phyloP scores from a whole-genome alignment of 2,329 filamentous ascomycete genomes.

The Immersiporthe knoxdaviesiana region DNA sequence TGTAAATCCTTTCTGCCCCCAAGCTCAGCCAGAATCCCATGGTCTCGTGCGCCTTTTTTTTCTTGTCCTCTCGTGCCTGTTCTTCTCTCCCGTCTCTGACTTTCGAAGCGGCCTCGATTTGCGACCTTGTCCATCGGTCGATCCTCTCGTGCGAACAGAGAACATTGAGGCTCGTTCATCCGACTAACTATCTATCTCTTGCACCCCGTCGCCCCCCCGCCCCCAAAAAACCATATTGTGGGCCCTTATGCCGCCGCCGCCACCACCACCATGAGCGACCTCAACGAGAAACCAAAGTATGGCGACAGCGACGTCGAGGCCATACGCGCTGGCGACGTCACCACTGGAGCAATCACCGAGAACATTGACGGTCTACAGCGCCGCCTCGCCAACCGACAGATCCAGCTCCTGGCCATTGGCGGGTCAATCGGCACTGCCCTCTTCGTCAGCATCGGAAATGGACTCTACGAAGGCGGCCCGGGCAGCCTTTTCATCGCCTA shows the following conservation, averaged over 20 bases:
- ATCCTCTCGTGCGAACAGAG: background rate
- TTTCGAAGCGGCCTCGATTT: background rate
- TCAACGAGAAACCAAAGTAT: slow-evolving; percentile 22
- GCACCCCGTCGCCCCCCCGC: too few species aligned
- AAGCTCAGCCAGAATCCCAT: background rate
- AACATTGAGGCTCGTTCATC: background rate
- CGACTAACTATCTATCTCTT: background rate
- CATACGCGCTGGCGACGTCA: slow-evolving; percentile 13
- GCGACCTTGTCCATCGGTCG: background rate
- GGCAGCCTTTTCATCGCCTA: slow-evolving; percentile 62
- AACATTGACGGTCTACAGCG: slow-evolving; percentile 44
- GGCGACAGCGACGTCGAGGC: slow-evolving; percentile 24
- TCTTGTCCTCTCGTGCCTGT: background rate
- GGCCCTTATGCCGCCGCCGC: slow-evolving; percentile 2
- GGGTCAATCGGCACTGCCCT: slow-evolving; percentile 62
- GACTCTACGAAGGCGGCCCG: slow-evolving; percentile 49
- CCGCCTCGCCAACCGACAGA: slow-evolving; percentile 56
- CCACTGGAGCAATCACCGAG: slow-evolving; percentile 17
- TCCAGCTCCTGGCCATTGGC: slow-evolving; percentile 62
- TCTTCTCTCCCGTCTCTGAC: background rate
- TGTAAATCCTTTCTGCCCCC: background rate
- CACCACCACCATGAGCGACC: slow-evolving; percentile 18
- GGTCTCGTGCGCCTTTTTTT: background rate
- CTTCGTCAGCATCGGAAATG: slow-evolving; percentile 65
- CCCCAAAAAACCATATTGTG: background rate